Conservation (phyloP, 306 rosid species). For the Prunus mongolica region DNA sequence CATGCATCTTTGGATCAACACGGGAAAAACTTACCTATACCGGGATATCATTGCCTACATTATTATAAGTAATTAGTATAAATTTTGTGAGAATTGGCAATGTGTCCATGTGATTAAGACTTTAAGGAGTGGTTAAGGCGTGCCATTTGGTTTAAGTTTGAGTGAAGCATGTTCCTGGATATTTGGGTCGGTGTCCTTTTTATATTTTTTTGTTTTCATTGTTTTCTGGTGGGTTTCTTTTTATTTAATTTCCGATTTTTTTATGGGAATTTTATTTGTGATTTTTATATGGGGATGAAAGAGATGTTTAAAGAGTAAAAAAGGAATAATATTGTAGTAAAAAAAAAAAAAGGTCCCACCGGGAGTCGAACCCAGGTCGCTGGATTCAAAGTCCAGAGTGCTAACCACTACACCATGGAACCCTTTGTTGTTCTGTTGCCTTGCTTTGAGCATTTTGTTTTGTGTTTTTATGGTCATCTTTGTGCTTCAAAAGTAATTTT, state of each 20-base stretch:
- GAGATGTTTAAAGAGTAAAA: not conserved
- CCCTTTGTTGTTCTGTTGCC: not conserved
- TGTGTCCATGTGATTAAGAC: not conserved
- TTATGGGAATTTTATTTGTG: too few species aligned
- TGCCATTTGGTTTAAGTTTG: not conserved
- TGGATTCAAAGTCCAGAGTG: conserved; percentile 18
- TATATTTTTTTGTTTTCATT: not conserved
- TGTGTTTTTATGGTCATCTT: not conserved
- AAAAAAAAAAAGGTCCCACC: conserved; percentile 27
- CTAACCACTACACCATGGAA: conserved; percentile 37
- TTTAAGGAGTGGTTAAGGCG: not conserved
- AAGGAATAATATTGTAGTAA: not conserved
- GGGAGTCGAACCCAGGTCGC: conserved; percentile 20
- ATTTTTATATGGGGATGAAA: too few species aligned
- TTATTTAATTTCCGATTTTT: too few species aligned
- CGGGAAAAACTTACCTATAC: too few species aligned
- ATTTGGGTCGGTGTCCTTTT: not conserved
- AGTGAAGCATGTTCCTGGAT: conserved; percentile 7
- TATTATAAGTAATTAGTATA: too few species aligned
- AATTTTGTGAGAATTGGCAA: not conserved
- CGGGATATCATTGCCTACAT: too few species aligned
- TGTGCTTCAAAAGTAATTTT: not conserved
- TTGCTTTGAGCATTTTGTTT: not conserved
- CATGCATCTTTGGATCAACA: too few species aligned
- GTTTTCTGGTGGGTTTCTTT: not conserved